A percentile compares a stretch with the other conserved stretches of the same genome.
phyloP scores from a whole-genome alignment of 2,329 filamentous ascomycete species.

The Penicillium polonicum region DNA sequence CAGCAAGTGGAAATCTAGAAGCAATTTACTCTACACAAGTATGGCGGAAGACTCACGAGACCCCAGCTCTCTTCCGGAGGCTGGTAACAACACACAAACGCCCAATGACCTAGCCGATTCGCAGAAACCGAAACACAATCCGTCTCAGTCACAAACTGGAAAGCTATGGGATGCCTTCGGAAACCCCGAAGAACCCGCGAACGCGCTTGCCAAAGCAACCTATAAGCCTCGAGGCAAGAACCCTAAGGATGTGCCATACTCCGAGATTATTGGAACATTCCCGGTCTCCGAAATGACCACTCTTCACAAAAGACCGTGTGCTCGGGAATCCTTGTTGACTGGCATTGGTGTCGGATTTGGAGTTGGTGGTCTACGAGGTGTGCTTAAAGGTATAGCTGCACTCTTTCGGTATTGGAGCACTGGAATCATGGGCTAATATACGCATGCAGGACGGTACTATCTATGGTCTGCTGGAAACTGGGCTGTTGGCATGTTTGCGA shows the following conservation, averaged over 20 bases:
- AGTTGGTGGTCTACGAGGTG: slow-evolving; percentile 69
- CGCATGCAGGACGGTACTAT: slow-evolving; percentile 47
- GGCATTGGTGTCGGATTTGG: slow-evolving; percentile 79
- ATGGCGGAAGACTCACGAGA: slow-evolving; percentile 45
- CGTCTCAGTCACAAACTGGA: slow-evolving; percentile 46
- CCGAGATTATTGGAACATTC: slow-evolving; percentile 44
- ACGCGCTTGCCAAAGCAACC: slow-evolving; percentile 56
- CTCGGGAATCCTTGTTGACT: slow-evolving; percentile 75
- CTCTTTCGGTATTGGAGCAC: not conserved
- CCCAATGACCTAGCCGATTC: slow-evolving; percentile 21
- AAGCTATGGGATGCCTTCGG: slow-evolving; percentile 51
- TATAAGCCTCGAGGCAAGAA: slow-evolving; percentile 61
- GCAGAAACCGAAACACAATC: slow-evolving; percentile 42
- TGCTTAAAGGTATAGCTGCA: slow-evolving; percentile 65
- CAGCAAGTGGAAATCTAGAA: not conserved
- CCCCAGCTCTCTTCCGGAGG: slow-evolving; percentile 15
- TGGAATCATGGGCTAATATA: slow-evolving; percentile 4
- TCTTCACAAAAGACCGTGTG: slow-evolving; percentile 77
- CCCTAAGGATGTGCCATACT: slow-evolving; percentile 43
- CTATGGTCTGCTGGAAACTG: slow-evolving; percentile 73
- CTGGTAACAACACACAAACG: slow-evolving; percentile 20
- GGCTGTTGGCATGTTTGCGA: slow-evolving; percentile 75
- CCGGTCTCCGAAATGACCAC: slow-evolving; percentile 57
- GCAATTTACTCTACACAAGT: slow-evolving; percentile 15
- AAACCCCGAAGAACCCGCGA: slow-evolving; percentile 51